Evolutionary conservation across 257 asterid genomes (phyloP).

Genomic region (Solanum megistacrolobum): DNA sequence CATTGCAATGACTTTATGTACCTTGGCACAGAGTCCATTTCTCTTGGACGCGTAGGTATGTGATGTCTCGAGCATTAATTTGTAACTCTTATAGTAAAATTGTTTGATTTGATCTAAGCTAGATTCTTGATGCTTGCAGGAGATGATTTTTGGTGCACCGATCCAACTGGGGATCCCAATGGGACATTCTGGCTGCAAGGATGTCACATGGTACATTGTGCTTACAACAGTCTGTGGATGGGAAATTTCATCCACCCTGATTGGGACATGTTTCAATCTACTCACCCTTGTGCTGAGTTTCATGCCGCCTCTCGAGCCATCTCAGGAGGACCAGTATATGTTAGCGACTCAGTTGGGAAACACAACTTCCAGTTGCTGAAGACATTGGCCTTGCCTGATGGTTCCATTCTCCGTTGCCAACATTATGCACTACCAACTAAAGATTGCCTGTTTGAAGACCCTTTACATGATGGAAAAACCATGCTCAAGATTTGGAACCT

Average conservation of each 20-base stretch:
- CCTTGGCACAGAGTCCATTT: constrained; percentile 39
- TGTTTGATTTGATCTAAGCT: not conserved
- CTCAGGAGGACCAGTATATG: constrained; percentile 27
- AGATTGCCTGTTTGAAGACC: constrained; percentile 50
- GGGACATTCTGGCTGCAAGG: constrained; percentile 33
- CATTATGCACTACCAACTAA: constrained; percentile 58
- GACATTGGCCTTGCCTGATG: constrained; percentile 54
- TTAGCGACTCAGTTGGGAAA: constrained; percentile 43
- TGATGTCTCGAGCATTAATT: not conserved
- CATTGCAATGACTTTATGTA: constrained; percentile 50
- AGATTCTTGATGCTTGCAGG: not conserved
- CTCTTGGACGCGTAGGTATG: constrained; percentile 40
- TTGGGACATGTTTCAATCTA: constrained; percentile 37
- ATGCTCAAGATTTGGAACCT: constrained; percentile 71
- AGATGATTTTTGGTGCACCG: constrained; percentile 31
- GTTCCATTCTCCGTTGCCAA: constrained; percentile 50
- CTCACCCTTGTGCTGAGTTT: constrained; percentile 26
- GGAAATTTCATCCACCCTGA: constrained; percentile 29
- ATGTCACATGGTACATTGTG: constrained; percentile 33
- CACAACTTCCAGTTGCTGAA: constrained; percentile 51
- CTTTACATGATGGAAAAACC: constrained; percentile 60
- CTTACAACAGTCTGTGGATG: constrained; percentile 33
- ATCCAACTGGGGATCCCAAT: constrained; percentile 22
- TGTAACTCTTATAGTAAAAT: not conserved
- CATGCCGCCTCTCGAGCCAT: constrained; percentile 34